Conservation (phyloP, 2,329 filamentous ascomycete genomes). For the Chaetothyriales sp. region DNA sequence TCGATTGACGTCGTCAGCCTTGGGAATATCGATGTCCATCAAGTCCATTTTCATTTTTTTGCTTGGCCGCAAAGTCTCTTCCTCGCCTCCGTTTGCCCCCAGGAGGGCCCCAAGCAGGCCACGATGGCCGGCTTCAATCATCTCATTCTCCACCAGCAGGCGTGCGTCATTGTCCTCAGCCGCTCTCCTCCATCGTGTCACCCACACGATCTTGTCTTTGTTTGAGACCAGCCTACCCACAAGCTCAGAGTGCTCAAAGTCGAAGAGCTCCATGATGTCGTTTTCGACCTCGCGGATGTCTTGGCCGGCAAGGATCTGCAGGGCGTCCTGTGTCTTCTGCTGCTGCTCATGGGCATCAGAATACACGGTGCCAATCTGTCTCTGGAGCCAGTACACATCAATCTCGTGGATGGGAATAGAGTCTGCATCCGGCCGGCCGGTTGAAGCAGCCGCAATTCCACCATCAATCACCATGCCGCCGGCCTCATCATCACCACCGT, state of each 20-base stretch:
- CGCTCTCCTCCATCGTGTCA: constrained; percentile 70
- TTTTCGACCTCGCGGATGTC: constrained; percentile 94
- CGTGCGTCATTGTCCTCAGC: constrained; percentile 63
- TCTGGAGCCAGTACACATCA: constrained; percentile 92
- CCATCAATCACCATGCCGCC: constrained; percentile 68
- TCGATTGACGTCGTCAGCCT: constrained; percentile 41
- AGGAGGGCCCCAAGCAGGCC: constrained; percentile 78
- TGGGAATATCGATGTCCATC: constrained; percentile 76
- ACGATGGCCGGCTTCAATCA: constrained; percentile 75
- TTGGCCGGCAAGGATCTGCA: constrained; percentile 71
- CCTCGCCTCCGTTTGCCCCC: constrained; percentile 49
- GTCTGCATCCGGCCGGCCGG: constrained; percentile 37
- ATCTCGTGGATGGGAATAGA: constrained; percentile 74
- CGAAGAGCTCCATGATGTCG: constrained; percentile 94
- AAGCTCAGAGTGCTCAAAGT: constrained; percentile 89
- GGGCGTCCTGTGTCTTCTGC: constrained; percentile 74
- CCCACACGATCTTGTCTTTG: constrained; percentile 88
- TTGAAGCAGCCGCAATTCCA: constrained; percentile 35
- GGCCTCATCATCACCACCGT: constrained; percentile 38
- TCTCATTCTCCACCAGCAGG: constrained; percentile 70
- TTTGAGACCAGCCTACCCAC: constrained; percentile 86
- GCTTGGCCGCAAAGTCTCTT: constrained; percentile 45
- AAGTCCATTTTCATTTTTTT: constrained; percentile 71
- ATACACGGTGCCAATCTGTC: constrained; percentile 79
- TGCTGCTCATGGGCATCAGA: constrained; percentile 85